Conservation (phyloP, 2,329 filamentous ascomycete genomes). For the Penicillium sp. region DNA sequence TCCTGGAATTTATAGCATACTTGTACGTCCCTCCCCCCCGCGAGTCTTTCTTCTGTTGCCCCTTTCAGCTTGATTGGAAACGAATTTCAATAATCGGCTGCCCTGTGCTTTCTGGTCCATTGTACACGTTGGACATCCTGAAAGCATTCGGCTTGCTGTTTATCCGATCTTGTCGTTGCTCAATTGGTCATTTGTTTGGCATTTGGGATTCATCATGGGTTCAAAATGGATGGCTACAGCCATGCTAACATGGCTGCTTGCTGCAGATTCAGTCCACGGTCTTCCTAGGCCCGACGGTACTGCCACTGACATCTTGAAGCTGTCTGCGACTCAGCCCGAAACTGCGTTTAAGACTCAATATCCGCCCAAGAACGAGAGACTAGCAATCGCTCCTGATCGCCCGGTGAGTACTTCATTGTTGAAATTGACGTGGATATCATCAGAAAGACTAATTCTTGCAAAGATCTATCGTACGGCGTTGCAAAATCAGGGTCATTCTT, state of each 20-base stretch:
- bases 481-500: constrained; percentile 31
- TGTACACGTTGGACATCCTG: constrained; percentile 6
- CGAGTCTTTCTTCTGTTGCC: neutral
- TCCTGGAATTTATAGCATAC: constrained; percentile 16
- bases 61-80: neutral
- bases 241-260: constrained; percentile 38
- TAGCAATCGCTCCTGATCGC: constrained; percentile 25
- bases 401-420: constrained; percentile 28
- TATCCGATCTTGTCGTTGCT: neutral
- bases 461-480: constrained; percentile 33
- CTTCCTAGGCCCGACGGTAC: constrained; percentile 22
- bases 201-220: constrained; percentile 2
- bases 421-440: neutral
- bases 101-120: constrained; percentile 7
- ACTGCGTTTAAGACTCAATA: constrained; percentile 35
- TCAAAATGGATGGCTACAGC: constrained; percentile 25
- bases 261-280: constrained; percentile 27
- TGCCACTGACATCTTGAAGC: constrained; percentile 9
- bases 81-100: neutral
- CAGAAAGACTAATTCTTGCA: constrained; percentile 9
- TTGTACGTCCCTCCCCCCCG: constrained; percentile 14
- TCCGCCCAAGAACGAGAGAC: constrained; percentile 31
- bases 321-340: constrained; percentile 14
- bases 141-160: constrained; percentile 4
- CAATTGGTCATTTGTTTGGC: neutral